Evolutionary conservation across 345 rosid species (phyloP), one percentile per base, ranked within the genome.

Genomic region (Dipteronia sinensis): DNA sequence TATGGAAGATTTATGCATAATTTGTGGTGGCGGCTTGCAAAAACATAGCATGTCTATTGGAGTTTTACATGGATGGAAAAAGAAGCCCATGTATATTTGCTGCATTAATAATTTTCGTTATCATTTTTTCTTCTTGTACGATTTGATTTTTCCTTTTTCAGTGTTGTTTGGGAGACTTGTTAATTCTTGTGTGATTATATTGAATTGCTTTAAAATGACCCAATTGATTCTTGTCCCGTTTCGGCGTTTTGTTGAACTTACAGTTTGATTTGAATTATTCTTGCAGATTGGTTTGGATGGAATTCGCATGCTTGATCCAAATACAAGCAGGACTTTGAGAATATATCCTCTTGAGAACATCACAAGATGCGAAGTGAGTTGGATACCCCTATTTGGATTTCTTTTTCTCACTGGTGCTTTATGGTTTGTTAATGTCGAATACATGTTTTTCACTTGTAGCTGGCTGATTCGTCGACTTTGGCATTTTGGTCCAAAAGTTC

Each of bases 401-500:
- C 38, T 73, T 72, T 63, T 29, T 61, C 68, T 53, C 46, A 20
- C 38, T 75, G 56, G 8, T 58, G 34, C 29, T 22, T 68, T 31
- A 7, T 69, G 68, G 58, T 55, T 72, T 79, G 53, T 53, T 77
- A 67, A 72, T 53, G 42, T 74, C 76, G 61, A 67, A 34, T 75
- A 34, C 74, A 64, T 31, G 55, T 61, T 73, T 67, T 74, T 46
- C 72, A 55, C 0, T 15, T 69, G 17, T 85, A 97, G 99, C 85
- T 87, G 77, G 80, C 82, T 0, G 98, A 97, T 83, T 87, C 98
- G 9, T 94, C 98, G 19, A 97, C 90, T 65, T 81, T 97, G 64
- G 98, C 98, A 55, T 90, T 97, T 82, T 97, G 98, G 99, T 94
- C 98, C 59, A 97, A 97, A 89, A 97, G 94, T 79, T 72, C 94